These are phyloP conservation scores for Ascosphaera apis DNA, from an alignment of 2,329 filamentous ascomycete genomes.

Conservation along the genomic window DNA sequence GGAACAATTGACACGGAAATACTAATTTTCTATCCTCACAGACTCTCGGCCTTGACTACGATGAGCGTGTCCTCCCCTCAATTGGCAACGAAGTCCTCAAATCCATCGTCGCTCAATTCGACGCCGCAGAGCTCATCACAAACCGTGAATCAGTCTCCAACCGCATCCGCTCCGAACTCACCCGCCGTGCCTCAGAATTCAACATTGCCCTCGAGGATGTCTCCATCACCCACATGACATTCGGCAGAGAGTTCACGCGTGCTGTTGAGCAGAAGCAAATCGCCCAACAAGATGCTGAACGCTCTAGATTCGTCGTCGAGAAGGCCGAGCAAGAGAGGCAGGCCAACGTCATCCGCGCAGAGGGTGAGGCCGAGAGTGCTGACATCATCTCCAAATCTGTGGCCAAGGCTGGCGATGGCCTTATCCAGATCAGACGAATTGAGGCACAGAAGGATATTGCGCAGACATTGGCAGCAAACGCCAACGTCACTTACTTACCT, in stretches of 20 bases:
- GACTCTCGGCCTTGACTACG: conserved; percentile 96
- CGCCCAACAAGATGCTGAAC: conserved; percentile 94
- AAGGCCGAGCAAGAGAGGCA: conserved; percentile 96
- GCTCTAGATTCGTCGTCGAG: conserved; percentile 94
- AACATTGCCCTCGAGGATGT: conserved; percentile 98
- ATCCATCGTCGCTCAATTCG: conserved; percentile 95
- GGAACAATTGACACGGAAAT: not conserved
- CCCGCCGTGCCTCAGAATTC: conserved; percentile 86
- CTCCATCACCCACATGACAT: conserved; percentile 99
- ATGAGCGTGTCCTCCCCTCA: conserved; percentile 90
- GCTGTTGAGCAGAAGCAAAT: conserved; percentile 99
- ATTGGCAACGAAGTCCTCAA: conserved; percentile 99
- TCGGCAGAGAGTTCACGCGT: conserved; percentile 94
- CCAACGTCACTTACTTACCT: conserved; percentile 88
- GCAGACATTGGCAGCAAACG: conserved; percentile 66
- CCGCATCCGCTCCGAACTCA: conserved; percentile 77
- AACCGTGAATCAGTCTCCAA: conserved; percentile 93
- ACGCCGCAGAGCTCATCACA: conserved; percentile 94
- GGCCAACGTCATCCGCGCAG: conserved; percentile 91
- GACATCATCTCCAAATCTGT: conserved; percentile 91
- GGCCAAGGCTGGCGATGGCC: conserved; percentile 73
- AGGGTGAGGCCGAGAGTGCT: conserved; percentile 91
- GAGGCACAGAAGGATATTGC: conserved; percentile 94
- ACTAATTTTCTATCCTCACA: conserved; percentile 17
- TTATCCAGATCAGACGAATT: conserved; percentile 91